Base-by-base conservation (phyloP, 2,329 filamentous ascomycete genomes). In the Dactylellina haptotyla region DNA sequence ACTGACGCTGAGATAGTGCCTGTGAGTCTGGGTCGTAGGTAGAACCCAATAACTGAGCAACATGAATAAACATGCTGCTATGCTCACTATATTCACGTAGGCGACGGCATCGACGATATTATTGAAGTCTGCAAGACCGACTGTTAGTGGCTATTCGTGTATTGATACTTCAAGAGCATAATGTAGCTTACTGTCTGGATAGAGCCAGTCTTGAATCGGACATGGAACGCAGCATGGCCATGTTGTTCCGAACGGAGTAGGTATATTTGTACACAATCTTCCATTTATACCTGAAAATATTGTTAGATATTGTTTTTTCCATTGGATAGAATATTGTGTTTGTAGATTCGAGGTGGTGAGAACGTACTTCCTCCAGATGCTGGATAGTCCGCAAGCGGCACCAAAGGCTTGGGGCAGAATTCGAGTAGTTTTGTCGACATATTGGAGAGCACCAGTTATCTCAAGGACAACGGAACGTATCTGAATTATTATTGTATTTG, bases 1-100 rank as follows among this genome's bases (percentile, higher is more conserved):
- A 80, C 92, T 95, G 76, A 97, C 90, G 79, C 91, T 97, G 37
- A 99, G 84, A 79, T 98, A 98, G 80, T 99, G 95, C 59, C 93
- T 88, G 79, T 92, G 88, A 4, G 95, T 97, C 83, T 92, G 94
- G 78, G 96, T 92, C 23, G 92, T 87, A 0, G 95, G 93, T 20
- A 99, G 84, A 12, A 90, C 84, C 2, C 87, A 83, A 85, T 93
- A 98, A 4, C 92, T 96, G 4, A 91, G 57, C 14, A 98, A 83
- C 64, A 98, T 83, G 79, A 95, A 94, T 14, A 88, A 79, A 74
- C 90, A 90, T 77, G 90, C 88, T 51, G 89, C 82, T 43, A 93
- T 85, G 62, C 92, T 88, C 8, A 85, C 87, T 14, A 96, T 88
- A 75, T 91, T 92, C 65, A 97, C 84, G 88, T 91, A 96, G 81